Conservation (phyloP, 202 grass and related monocot species). For the Eragrostis tef region DNA sequence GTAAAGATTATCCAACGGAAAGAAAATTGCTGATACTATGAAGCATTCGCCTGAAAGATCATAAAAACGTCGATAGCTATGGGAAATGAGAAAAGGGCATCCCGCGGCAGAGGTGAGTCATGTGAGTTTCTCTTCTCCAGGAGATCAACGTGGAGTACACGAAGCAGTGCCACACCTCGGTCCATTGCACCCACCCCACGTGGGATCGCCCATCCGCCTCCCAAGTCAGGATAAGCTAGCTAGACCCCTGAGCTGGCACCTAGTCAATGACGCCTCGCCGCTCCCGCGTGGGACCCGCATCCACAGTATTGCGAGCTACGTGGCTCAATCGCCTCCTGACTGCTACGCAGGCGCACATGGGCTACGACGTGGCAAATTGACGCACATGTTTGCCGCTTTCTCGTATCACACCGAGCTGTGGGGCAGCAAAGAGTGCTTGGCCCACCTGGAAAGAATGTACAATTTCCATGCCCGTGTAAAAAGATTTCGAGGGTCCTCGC, state of each 20-base stretch:
- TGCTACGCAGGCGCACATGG: constrained; percentile 47
- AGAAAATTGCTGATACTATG: no score
- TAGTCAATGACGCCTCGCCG: constrained; percentile 20
- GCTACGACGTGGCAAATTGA: constrained; percentile 31
- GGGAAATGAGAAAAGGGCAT: no score
- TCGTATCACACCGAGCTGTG: neutral
- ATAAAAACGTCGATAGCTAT: no score
- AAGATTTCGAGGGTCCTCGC: neutral
- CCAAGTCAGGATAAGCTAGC: constrained; percentile 47
- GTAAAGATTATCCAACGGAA: no score
- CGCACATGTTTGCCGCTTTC: neutral
- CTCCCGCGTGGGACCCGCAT: neutral
- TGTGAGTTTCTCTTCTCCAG: no score
- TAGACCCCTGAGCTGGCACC: constrained; percentile 53
- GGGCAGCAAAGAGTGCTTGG: neutral
- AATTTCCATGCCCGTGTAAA: neutral
- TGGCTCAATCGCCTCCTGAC: constrained; percentile 32
- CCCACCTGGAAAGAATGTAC: neutral
- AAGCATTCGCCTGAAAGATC: no score
- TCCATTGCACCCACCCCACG: constrained; percentile 23
- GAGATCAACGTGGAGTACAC: neutral
- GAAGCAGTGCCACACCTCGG: neutral
- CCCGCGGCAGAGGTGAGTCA: no score
- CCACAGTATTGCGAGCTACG: constrained; percentile 8
- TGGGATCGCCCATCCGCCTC: constrained; percentile 37